A percentile compares a stretch with the other conserved stretches of the same genome.
Evolutionary conservation across 2,329 filamentous ascomycete genomes (phyloP).

Genomic region (Neonectria coccinea): DNA sequence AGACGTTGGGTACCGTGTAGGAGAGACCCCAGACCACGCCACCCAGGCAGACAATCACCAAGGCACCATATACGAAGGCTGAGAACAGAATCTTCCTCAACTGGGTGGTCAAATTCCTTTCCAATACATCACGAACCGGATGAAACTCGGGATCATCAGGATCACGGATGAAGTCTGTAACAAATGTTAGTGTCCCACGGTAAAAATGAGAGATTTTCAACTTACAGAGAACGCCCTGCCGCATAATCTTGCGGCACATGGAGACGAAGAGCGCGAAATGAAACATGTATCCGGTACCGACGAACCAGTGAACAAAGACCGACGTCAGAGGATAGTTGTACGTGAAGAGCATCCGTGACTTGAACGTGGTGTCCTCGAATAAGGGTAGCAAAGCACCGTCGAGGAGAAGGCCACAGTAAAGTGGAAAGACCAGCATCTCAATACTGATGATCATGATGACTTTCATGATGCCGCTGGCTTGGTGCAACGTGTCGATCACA

Average conservation of each 20-base stretch:
- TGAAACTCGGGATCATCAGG: conserved; percentile 99
- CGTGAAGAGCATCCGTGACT: conserved; percentile 83
- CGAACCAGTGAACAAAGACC: conserved; percentile 98
- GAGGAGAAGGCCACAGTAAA: conserved; percentile 93
- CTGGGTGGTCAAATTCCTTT: conserved; percentile 91
- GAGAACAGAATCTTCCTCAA: conserved; percentile 96
- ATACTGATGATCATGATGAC: conserved; percentile 99
- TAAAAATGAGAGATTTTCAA: conserved; percentile 35
- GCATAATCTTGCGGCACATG: conserved; percentile 98
- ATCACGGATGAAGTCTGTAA: conserved; percentile 90
- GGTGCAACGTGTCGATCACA: conserved; percentile 84
- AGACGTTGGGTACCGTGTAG: conserved; percentile 73
- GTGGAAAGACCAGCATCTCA: conserved; percentile 96
- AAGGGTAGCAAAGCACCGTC: conserved; percentile 90
- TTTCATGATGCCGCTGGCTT: conserved; percentile 97
- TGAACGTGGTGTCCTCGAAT: conserved; percentile 83
- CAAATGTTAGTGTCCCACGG: conserved; percentile 28
- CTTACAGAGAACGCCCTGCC: conserved; percentile 90
- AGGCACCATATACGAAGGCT: conserved; percentile 91
- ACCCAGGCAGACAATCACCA: conserved; percentile 92
- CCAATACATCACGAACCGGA: conserved; percentile 94
- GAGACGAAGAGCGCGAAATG: conserved; percentile 98
- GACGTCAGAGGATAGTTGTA: conserved; percentile 85
- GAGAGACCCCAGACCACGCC: conserved; percentile 95
- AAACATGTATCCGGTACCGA: conserved; percentile 99